A percentile compares a stretch with the other conserved stretches of the same genome.
These are phyloP conservation scores for Candida rishiriensis DNA, from an alignment of 805 yeast species.

Conservation along the genomic window DNA sequence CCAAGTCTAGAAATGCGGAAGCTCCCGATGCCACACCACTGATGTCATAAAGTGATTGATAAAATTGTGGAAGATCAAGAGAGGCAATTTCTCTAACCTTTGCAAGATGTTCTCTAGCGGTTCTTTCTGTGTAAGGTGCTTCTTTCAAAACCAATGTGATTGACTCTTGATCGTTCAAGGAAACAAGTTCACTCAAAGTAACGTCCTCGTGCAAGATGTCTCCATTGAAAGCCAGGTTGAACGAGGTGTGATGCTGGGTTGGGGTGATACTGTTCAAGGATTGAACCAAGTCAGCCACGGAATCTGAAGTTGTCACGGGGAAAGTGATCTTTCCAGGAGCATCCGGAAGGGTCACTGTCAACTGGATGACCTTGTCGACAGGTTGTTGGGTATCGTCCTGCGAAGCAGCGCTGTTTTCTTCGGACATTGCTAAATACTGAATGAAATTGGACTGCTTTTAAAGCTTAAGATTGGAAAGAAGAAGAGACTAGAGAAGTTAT, in stretches of 20 bases:
- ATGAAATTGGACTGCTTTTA: no score
- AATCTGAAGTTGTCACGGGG: constrained; percentile 33
- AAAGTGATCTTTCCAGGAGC: constrained; percentile 22
- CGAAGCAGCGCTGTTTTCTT: constrained; percentile 2
- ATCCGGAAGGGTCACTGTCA: constrained; percentile 25
- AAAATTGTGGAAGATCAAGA: constrained; percentile 43
- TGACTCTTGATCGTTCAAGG: constrained; percentile 22
- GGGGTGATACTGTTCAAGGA: constrained; percentile 53
- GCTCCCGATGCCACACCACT: constrained; percentile 44
- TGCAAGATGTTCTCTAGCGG: constrained; percentile 57
- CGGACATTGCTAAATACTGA: constrained; percentile 9
- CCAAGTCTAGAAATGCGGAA: constrained; percentile 41
- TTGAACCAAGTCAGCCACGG: constrained; percentile 53
- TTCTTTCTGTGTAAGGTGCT: constrained; percentile 55
- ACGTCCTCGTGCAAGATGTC: constrained; percentile 5
- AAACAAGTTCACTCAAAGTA: constrained; percentile 25
- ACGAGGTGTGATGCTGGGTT: constrained; percentile 59
- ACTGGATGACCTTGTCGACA: constrained; percentile 17
- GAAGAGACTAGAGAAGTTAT: no score
- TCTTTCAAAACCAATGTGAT: constrained; percentile 44
- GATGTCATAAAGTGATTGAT: constrained; percentile 35
- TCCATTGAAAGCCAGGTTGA: constrained; percentile 39
- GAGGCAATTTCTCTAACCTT: constrained; percentile 60
- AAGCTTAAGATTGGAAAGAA: no score
- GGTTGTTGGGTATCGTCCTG: constrained; percentile 7